Evolutionary conservation across 768 basidiomycete genomes (phyloP), one percentile per base, ranked within the genome.

Genomic region (Tricholomella constricta): DNA sequence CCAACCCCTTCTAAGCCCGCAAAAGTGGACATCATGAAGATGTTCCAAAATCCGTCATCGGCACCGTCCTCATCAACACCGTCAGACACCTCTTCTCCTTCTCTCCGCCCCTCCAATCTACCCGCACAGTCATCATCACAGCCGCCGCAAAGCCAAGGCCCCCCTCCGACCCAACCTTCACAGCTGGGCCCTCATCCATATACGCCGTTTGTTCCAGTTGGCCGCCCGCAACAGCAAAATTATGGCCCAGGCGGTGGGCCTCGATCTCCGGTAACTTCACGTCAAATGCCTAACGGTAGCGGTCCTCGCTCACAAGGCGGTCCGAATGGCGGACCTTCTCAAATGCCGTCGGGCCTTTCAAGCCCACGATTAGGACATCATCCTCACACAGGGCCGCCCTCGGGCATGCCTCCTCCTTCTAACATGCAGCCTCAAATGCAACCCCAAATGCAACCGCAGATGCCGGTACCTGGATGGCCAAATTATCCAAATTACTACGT

Each of bases 341-440:
- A 71, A 15, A 74, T 79, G 51, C 74, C 84, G 35, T 62, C 81
- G 4, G 80, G 74, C n/a, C 64, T 87, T 69, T 71, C 82, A 32
- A 89, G 87, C 67, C 89, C 89, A 27, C 80, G 88, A 57, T 71
- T 89, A 65, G 80, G 75, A 22, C 78, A 83, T 25, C 82, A 80
- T 62, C 79, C 82, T 27, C 81, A 82, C 55, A 76, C 76, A 54
- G 75, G 72, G 14, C 84, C 80, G 54, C 77, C 80, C 22, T 64
- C 79, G 12, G 78, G 73, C 19, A 75, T 85, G 70, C 78, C 81
- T 25, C 71, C 79, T 38, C 66, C 71, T 15, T 62, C 60, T 40
- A 70, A 65, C 47, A 75, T 74, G 71, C 74, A 65, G 53, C 66
- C 70, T 67, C 71, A 68, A 52, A 72, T 75, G 70, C 66, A 73